Percentiles rank a stretch among this genome's conserved stretches.
Evolutionary conservation across 495 filamentous ascomycete genomes (phyloP).

Genomic region (Hamigera avellanea): DNA sequence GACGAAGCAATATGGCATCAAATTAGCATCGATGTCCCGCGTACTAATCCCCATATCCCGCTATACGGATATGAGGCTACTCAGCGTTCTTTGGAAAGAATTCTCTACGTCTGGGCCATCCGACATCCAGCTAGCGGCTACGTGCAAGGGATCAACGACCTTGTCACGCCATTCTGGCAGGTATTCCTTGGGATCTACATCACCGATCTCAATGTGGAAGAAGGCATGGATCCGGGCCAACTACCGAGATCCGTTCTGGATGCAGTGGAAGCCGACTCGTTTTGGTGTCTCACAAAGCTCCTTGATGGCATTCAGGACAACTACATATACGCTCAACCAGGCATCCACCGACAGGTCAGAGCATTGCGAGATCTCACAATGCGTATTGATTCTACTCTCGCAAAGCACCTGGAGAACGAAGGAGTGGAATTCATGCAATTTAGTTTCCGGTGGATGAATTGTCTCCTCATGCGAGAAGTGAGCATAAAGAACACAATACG

Average conservation of each 20-base stretch:
- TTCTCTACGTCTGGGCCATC: conserved; percentile 96
- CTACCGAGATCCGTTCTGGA: conserved; percentile 83
- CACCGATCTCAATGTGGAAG: conserved; percentile 81
- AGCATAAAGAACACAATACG: conserved; percentile 90
- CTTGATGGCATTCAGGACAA: conserved; percentile 98
- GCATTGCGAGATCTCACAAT: conserved; percentile 80
- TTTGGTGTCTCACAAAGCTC: conserved; percentile 95
- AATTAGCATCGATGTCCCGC: conserved; percentile 95
- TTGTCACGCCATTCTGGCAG: conserved; percentile 96
- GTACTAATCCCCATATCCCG: conserved; percentile 90
- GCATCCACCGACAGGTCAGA: conserved; percentile 86
- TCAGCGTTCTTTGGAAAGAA: conserved; percentile 83
- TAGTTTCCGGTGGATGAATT: conserved; percentile 99
- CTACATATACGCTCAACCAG: conserved; percentile 94
- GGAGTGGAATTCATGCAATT: conserved; percentile 98
- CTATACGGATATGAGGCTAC: conserved; percentile 94
- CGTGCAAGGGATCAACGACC: conserved; percentile 96
- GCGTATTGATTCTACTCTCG: conserved; percentile 74
- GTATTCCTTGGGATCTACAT: conserved; percentile 93
- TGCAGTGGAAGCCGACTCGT: conserved; percentile 94
- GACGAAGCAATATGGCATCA: conserved; percentile 98
- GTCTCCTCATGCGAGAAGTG: conserved; percentile 92
- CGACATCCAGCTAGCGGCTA: conserved; percentile 95
- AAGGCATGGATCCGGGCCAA: conserved; percentile 92
- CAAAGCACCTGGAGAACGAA: conserved; percentile 79